phyloP scores from a whole-genome alignment of 106 monocot genomes.

The Ottelia alismoides region DNA sequence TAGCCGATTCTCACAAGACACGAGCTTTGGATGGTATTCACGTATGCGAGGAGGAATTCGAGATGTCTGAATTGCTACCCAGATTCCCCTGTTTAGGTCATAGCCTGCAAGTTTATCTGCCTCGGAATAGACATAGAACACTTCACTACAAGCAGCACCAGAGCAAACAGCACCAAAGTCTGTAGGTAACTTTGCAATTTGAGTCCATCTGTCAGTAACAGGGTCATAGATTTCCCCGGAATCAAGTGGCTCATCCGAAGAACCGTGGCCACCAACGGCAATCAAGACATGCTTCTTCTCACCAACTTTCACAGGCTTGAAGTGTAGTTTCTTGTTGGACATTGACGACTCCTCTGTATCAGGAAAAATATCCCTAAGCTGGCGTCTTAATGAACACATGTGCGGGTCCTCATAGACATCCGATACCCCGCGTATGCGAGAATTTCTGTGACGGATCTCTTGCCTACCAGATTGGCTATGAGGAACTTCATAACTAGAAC shows the following conservation, averaged over 20 bases:
- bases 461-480: slow-evolving; percentile 2
- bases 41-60: slow-evolving; percentile 32
- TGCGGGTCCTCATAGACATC: slow-evolving; percentile 73
- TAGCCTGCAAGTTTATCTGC: slow-evolving; percentile 50
- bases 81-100: slow-evolving; percentile 47
- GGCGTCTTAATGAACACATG: slow-evolving; percentile 40
- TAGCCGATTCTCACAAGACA: slow-evolving; percentile 42
- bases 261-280: slow-evolving; percentile 58
- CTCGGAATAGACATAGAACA: slow-evolving; percentile 60
- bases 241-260: slow-evolving; percentile 56
- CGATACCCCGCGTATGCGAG: slow-evolving; percentile 21
- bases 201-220: slow-evolving; percentile 38
- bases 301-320: neutral
- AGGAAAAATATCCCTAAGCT: slow-evolving; percentile 30
- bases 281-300: slow-evolving; percentile 38
- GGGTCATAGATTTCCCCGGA: slow-evolving; percentile 80
- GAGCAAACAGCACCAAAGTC: slow-evolving; percentile 64
- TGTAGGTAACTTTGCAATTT: slow-evolving; percentile 41
- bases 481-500: slow-evolving; percentile 22
- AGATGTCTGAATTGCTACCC: slow-evolving; percentile 42
- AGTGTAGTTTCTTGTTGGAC: slow-evolving; percentile 5
- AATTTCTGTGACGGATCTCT: slow-evolving; percentile 2
- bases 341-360: slow-evolving; percentile 13
- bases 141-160: slow-evolving; percentile 38
- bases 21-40: slow-evolving; percentile 50